phyloP scores from a whole-genome alignment of 2,329 filamentous ascomycete species.

The Bertia moriformis region DNA sequence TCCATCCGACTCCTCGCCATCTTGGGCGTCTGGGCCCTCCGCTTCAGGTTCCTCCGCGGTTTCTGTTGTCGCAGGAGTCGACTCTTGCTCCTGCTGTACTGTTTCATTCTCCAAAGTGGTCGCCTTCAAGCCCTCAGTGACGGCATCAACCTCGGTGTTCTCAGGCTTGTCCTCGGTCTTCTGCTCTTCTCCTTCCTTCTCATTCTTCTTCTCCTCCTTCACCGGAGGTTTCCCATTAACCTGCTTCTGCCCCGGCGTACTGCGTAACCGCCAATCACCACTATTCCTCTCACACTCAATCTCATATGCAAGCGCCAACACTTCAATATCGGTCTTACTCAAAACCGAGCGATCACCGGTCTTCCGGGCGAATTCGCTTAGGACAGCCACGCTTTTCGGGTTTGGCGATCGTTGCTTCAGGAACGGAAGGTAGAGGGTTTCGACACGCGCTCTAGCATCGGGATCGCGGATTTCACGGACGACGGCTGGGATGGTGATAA shows the following conservation, averaged over 20 bases:
- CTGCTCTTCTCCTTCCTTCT: slow-evolving; percentile 1
- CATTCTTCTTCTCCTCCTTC: slow-evolving; percentile 16
- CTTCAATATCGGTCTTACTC: slow-evolving; percentile 75
- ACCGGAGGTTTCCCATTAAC: slow-evolving; percentile 55
- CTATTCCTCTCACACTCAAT: slow-evolving; percentile 81
- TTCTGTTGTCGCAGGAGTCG: slow-evolving; percentile 4
- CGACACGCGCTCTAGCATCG: slow-evolving; percentile 63
- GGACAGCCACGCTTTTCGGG: slow-evolving; percentile 63
- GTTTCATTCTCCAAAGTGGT: slow-evolving; percentile 1
- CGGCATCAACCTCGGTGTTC: slow-evolving; percentile 2
- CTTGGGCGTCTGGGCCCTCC: slow-evolving; percentile 7
- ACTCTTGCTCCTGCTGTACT: slow-evolving; percentile 2
- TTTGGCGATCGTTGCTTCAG: slow-evolving; percentile 61
- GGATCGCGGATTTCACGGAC: slow-evolving; percentile 77
- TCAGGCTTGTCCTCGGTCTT: neutral
- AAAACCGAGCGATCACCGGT: slow-evolving; percentile 83
- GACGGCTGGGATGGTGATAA: slow-evolving; percentile 25
- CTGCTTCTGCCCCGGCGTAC: slow-evolving; percentile 62
- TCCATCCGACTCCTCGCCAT: slow-evolving; percentile 28
- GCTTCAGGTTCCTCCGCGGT: slow-evolving; percentile 7
- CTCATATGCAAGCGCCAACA: slow-evolving; percentile 84
- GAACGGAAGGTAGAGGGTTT: slow-evolving; percentile 77
- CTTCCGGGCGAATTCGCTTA: slow-evolving; percentile 72
- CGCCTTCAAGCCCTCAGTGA: neutral
- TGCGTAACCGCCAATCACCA: slow-evolving; percentile 76